These are phyloP conservation scores for Boletus rubescentipes DNA, from an alignment of 768 basidiomycete species.

Conservation along the genomic window DNA sequence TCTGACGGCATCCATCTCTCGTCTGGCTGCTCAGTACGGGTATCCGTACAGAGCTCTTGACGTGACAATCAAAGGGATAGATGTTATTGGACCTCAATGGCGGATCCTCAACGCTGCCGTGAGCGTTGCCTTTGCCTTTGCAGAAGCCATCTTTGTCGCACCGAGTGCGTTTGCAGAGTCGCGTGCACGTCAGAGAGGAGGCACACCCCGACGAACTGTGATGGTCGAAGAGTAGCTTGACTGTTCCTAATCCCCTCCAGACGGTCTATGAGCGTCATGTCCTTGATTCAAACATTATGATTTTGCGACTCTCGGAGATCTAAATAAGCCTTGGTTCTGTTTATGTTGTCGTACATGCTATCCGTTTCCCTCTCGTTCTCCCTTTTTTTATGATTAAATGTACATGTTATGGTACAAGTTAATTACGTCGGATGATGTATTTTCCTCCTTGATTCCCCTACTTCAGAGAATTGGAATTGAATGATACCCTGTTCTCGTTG, in stretches of 20 bases:
- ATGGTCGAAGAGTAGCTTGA: slow-evolving; percentile 21
- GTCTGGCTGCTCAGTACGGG: slow-evolving; percentile 58
- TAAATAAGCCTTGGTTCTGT: slow-evolving; percentile 9
- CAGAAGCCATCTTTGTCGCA: slow-evolving; percentile 57
- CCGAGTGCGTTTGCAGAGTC: slow-evolving; percentile 40
- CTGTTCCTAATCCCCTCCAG: background rate
- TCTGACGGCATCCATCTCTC: slow-evolving; percentile 61
- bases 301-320: background rate
- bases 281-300: background rate
- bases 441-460: background rate
- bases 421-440: slow-evolving; percentile 9
- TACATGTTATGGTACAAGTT: slow-evolving; percentile 12
- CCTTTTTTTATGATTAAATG: slow-evolving; percentile 17
- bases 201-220: slow-evolving; percentile 23
- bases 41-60: slow-evolving; percentile 46
- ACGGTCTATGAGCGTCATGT: background rate
- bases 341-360: slow-evolving; percentile 17
- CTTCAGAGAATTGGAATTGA: background rate
- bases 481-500: slow-evolving; percentile 6
- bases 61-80: slow-evolving; percentile 37
- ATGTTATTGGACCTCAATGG: slow-evolving; percentile 55
- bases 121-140: slow-evolving; percentile 63
- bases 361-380: slow-evolving; percentile 11
- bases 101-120: slow-evolving; percentile 56
- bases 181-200: slow-evolving; percentile 23